Conservation (phyloP, 2,329 filamentous ascomycete genomes). For the Nannizziopsis barbatae region DNA sequence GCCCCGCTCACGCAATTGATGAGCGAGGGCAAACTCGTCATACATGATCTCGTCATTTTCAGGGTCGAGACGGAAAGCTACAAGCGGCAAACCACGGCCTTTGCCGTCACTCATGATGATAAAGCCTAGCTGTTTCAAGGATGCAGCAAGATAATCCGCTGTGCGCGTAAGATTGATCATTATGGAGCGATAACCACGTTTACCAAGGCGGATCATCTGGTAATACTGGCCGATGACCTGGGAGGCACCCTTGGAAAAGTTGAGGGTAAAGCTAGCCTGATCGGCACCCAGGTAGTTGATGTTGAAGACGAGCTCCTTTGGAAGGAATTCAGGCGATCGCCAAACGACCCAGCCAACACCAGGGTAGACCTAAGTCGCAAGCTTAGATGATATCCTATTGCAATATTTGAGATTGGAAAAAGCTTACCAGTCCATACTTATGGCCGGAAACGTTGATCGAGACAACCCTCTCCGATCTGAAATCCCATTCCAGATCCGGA, state of each 20-base stretch:
- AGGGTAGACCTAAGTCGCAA: conserved; percentile 56
- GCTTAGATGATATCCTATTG: conserved; percentile 36
- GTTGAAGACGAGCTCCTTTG: conserved; percentile 91
- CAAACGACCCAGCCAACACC: conserved; percentile 92
- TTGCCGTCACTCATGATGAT: conserved; percentile 72
- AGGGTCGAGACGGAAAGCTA: conserved; percentile 68
- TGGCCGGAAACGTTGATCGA: conserved; percentile 93
- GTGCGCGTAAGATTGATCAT: conserved; percentile 89
- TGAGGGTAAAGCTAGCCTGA: conserved; percentile 89
- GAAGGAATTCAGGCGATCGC: conserved; percentile 71
- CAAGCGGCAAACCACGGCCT: conserved; percentile 73
- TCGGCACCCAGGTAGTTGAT: conserved; percentile 97
- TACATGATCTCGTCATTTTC: conserved; percentile 44
- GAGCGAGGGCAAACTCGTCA: conserved; percentile 69
- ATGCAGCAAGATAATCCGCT: conserved; percentile 70
- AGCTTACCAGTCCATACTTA: conserved; percentile 55
- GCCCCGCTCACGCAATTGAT: conserved; percentile 71
- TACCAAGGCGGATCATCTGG: conserved; percentile 87
- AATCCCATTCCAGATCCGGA: conserved; percentile 80
- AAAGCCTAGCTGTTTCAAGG: conserved; percentile 66
- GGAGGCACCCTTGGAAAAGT: conserved; percentile 91
- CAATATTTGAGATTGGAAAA: no score
- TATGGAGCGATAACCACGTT: conserved; percentile 81
- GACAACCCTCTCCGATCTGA: conserved; percentile 75
- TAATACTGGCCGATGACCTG: conserved; percentile 97